These are phyloP conservation scores for Eutypa lata DNA, from an alignment of 2,329 filamentous ascomycete genomes.

Conservation along the genomic window DNA sequence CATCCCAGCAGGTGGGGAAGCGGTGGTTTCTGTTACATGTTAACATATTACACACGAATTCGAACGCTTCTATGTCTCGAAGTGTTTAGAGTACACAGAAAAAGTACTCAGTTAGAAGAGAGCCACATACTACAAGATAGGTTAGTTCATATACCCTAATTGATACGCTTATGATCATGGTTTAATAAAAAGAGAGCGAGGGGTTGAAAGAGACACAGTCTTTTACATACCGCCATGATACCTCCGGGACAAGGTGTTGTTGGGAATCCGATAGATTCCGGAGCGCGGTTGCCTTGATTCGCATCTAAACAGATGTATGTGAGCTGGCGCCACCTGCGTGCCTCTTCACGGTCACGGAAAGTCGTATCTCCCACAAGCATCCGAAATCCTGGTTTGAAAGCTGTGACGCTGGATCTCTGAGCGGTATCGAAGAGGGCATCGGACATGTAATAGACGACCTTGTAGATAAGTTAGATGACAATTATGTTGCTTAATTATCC, in stretches of 20 bases:
- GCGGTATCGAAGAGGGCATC: constrained; percentile 8
- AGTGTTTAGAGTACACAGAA: too few species aligned
- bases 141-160: too few species aligned
- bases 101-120: too few species aligned
- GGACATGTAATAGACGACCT: constrained; percentile 37
- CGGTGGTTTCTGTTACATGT: constrained; percentile 27
- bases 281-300: constrained; percentile 28
- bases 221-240: constrained; percentile 29
- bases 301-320: constrained; percentile 29
- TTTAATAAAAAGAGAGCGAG: too few species aligned
- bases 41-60: too few species aligned
- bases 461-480: neutral
- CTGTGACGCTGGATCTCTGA: constrained; percentile 35
- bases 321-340: constrained; percentile 36
- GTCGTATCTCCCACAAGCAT: constrained; percentile 39
- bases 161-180: too few species aligned
- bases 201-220: too few species aligned
- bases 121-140: too few species aligned
- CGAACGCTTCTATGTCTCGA: too few species aligned
- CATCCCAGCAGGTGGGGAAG: constrained; percentile 51
- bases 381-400: constrained; percentile 40
- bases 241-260: constrained; percentile 25
- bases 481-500: neutral
- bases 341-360: constrained; percentile 29
- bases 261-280: constrained; percentile 25